These are phyloP conservation scores for Corynascus novoguineensis DNA, from an alignment of 495 filamentous ascomycete species.

Conservation along the genomic window DNA sequence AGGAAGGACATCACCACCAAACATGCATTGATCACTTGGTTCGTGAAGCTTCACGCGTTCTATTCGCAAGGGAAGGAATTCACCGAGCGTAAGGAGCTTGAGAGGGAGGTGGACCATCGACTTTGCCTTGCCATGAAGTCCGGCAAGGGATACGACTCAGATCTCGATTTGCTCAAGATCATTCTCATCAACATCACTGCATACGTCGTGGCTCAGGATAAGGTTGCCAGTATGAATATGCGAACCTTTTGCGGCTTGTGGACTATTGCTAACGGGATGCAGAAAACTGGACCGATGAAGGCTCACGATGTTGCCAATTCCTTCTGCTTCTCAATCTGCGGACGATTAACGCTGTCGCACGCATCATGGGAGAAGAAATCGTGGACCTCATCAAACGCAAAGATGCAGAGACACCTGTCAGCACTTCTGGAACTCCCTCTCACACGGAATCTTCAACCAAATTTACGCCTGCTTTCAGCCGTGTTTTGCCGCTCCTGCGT, in stretches of 20 bases:
- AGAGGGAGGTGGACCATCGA: conserved; percentile 77
- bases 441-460: conserved; percentile 16
- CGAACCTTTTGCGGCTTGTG: background rate
- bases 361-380: conserved; percentile 49
- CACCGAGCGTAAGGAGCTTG: conserved; percentile 71
- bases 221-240: conserved; percentile 49
- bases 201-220: conserved; percentile 61
- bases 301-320: conserved; percentile 58
- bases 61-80: conserved; percentile 69
- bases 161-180: conserved; percentile 68
- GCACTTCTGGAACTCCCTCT: background rate
- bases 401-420: background rate
- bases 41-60: conserved; percentile 79
- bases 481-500: conserved; percentile 34
- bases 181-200: conserved; percentile 82
- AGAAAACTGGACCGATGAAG: conserved; percentile 35
- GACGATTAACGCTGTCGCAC: conserved; percentile 70
- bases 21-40: conserved; percentile 64
- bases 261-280: conserved; percentile 24
- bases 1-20: conserved; percentile 17
- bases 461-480: conserved; percentile 23
- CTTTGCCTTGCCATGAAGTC: conserved; percentile 67
- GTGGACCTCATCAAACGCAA: conserved; percentile 19
- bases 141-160: conserved; percentile 36
- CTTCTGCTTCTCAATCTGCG: conserved; percentile 76